These are phyloP conservation scores for Ophiosphaerella herpotricha DNA, from an alignment of 2,329 filamentous ascomycete species.

Conservation along the genomic window DNA sequence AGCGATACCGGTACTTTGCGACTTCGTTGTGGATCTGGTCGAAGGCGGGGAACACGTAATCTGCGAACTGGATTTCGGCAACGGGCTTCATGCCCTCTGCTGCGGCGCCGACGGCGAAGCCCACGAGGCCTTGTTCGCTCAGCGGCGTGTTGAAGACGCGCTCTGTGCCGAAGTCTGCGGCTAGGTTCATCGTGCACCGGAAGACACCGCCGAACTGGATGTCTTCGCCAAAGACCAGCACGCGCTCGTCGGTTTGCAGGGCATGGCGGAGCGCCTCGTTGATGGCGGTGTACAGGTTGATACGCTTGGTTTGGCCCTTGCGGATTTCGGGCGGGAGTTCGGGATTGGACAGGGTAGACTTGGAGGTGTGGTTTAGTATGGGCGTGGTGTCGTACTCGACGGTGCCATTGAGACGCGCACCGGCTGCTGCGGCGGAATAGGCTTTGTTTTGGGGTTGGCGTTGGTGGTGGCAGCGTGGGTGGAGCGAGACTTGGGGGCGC, in stretches of 20 bases:
- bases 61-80: constrained; percentile 94
- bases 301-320: constrained; percentile 75
- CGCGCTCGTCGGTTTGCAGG: constrained; percentile 79
- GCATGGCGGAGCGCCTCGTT: constrained; percentile 87
- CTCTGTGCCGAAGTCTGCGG: constrained; percentile 83
- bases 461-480: constrained; percentile 28
- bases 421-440: constrained; percentile 57
- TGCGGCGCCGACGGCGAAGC: constrained; percentile 88
- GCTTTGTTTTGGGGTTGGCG: constrained; percentile 23
- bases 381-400: constrained; percentile 84
- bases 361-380: constrained; percentile 78
- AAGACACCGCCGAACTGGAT: constrained; percentile 98
- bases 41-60: constrained; percentile 91
- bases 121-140: constrained; percentile 91
- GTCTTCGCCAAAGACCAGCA: constrained; percentile 93
- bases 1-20: constrained; percentile 82
- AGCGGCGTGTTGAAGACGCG: constrained; percentile 96
- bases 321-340: constrained; percentile 71
- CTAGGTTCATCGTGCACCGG: constrained; percentile 87
- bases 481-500: constrained; percentile 31
- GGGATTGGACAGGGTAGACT: constrained; percentile 69
- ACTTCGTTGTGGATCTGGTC: constrained; percentile 95
- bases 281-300: constrained; percentile 93
- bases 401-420: constrained; percentile 75
- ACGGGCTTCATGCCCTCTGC: constrained; percentile 91